Base-by-base conservation (phyloP, 805 yeast genomes). In the Saccharomycopsis fermentans region DNA sequence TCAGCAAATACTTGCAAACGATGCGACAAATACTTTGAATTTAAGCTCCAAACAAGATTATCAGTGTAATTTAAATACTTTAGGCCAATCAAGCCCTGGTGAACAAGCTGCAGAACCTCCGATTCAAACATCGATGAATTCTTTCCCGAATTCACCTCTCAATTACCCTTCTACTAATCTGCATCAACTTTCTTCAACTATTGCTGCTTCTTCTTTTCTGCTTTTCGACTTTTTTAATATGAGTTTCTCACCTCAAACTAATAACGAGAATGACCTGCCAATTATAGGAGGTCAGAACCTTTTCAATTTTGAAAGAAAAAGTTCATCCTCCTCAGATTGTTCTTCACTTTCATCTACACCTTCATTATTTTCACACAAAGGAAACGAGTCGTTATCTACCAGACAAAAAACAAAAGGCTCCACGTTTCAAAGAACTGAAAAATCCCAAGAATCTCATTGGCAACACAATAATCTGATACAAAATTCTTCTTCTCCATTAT, bases 1-100 rank as follows among this genome's bases (percentile, higher is more conserved):
- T 35, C 59, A 56, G 29, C 59, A 59, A 40, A 48, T 59, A 17
- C 27, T 59, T n/a, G n/a, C n/a, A 24, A 56, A 54, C 34, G 27
- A 34, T 4, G 62, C 53, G 43, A 27, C 54, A 29, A 26, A 29
- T 26, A 54, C 40, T 14, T 12, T 24, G 43, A 32, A 21, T 32
- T n/a, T n/a, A n/a, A n/a, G n/a, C n/a, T 12, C 39, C 29, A 17
- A n/a, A 52, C 21, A 11, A 32, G 16, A 32, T 29, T 6, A 4
- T 52, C n/a, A 29, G 6, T 11, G 19, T 9, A 21, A 29, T 35
- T 5, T n/a, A 24, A 37, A 37, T 37, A 37, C 17, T n/a, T 5
- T n/a, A 4, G 4, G 21, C 17, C 6, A 6, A 37, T 17, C 17
- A 37, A 17, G 14, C 21, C 6, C 47, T 17, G 14, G 6, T 5